phyloP scores from a whole-genome alignment of 805 yeast species.

The Candida schatavii region DNA sequence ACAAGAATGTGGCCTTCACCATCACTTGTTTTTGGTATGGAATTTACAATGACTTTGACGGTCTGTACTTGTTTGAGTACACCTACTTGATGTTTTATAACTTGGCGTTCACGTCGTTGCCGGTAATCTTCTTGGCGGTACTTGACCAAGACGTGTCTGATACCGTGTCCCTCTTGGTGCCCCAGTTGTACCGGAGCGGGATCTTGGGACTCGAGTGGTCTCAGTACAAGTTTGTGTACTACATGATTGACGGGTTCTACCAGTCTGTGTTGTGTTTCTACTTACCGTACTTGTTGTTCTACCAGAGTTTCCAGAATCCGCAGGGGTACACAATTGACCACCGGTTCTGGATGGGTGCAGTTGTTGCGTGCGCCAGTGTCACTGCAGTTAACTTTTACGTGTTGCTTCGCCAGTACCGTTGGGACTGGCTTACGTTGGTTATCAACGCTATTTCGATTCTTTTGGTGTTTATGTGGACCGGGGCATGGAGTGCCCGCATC shows the following conservation, averaged over 20 bases:
- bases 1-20: conserved; percentile 73
- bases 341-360: conserved; percentile 69
- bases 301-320: conserved; percentile 34
- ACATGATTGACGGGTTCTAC: conserved; percentile 67
- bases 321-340: conserved; percentile 64
- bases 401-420: conserved; percentile 63
- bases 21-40: conserved; percentile 78
- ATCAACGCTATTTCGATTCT: conserved; percentile 54
- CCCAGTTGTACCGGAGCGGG: conserved; percentile 68
- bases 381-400: conserved; percentile 65
- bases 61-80: conserved; percentile 72
- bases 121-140: conserved; percentile 69
- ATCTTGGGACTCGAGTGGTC: conserved; percentile 64
- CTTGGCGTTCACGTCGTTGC: conserved; percentile 76
- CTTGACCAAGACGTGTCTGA: conserved; percentile 76
- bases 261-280: conserved; percentile 69
- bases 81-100: conserved; percentile 77
- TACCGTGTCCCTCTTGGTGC: conserved; percentile 60
- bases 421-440: conserved; percentile 70
- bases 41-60: conserved; percentile 65
- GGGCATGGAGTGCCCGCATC: conserved; percentile 62
- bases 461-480: conserved; percentile 71
- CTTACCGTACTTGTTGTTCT: conserved; percentile 60
- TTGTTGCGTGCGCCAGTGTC: conserved; percentile 59
- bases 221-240: conserved; percentile 54